Evolutionary conservation across 2,329 filamentous ascomycete genomes (phyloP).

Genomic region (Colletotrichum cereale): DNA sequence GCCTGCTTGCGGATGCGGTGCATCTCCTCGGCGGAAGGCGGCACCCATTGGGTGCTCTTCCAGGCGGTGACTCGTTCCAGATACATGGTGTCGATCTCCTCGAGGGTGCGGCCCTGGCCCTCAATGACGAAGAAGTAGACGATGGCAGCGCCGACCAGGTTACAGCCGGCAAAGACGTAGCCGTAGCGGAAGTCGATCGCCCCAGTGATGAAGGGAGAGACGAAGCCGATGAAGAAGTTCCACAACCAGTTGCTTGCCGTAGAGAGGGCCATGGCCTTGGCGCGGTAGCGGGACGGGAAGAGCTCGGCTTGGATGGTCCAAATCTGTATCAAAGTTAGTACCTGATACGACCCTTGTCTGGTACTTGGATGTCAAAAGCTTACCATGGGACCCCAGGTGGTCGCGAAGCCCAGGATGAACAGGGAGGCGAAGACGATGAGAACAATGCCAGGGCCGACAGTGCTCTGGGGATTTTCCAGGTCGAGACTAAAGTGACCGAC

Average conservation of each 20-base stretch:
- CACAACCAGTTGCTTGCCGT: constrained; percentile 76
- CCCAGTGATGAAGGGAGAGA: constrained; percentile 82
- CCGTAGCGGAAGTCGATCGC: constrained; percentile 80
- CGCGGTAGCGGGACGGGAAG: constrained; percentile 72
- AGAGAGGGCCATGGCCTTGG: constrained; percentile 70
- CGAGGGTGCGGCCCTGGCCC: constrained; percentile 77
- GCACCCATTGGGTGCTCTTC: constrained; percentile 69
- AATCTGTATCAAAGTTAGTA: constrained; percentile 47
- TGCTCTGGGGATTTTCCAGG: constrained; percentile 49
- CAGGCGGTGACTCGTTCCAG: constrained; percentile 73
- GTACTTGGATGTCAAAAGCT: not conserved
- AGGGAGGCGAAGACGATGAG: constrained; percentile 74
- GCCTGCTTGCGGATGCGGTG: constrained; percentile 56
- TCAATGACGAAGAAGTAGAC: constrained; percentile 86
- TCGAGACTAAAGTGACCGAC: constrained; percentile 64
- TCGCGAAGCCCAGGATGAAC: constrained; percentile 75
- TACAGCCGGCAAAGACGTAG: constrained; percentile 81
- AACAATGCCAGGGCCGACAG: constrained; percentile 63
- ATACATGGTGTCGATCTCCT: constrained; percentile 87
- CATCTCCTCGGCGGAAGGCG: constrained; percentile 59
- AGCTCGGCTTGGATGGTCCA: constrained; percentile 76
- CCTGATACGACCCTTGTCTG: too few relatives aligned
- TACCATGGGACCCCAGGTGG: constrained; percentile 45
- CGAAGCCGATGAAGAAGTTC: constrained; percentile 83
- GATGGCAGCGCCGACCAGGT: constrained; percentile 71